Percentiles rank a stretch among this genome's conserved stretches.
Evolutionary conservation across 768 basidiomycete species (phyloP).

Genomic region (Gloeostereum incarnatum): DNA sequence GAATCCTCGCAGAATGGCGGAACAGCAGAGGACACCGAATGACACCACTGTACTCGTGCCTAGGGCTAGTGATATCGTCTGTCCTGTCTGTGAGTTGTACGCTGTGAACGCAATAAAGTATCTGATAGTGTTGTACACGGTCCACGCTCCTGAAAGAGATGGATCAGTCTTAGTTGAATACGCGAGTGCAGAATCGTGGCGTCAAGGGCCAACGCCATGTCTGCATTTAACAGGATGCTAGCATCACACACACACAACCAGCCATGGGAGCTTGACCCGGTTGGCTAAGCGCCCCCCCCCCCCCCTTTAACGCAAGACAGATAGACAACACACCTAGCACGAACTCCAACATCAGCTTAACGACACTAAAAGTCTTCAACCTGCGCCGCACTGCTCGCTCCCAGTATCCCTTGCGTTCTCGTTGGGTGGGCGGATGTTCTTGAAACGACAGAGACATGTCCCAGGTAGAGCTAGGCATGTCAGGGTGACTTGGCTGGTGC

Average conservation of each 20-base stretch:
- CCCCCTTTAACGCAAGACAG: too few relatives aligned
- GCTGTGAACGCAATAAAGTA: slow-evolving; percentile 53
- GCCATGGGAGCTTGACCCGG: too few relatives aligned
- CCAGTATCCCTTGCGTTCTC: slow-evolving; percentile 19
- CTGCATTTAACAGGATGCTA: too few relatives aligned
- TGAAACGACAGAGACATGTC: slow-evolving; percentile 17
- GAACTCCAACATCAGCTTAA: slow-evolving; percentile 20
- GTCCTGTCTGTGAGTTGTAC: slow-evolving; percentile 30
- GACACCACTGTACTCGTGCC: slow-evolving; percentile 36
- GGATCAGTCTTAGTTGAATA: too few relatives aligned
- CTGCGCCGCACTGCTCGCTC: slow-evolving; percentile 16
- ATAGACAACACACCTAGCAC: slow-evolving; percentile 26
- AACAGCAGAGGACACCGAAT: slow-evolving; percentile 26
- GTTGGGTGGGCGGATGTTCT: slow-evolving; percentile 15
- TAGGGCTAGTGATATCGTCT: slow-evolving; percentile 34
- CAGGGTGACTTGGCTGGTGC: slow-evolving; percentile 20
- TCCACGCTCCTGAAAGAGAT: slow-evolving; percentile 44
- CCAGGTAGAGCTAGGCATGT: slow-evolving; percentile 16
- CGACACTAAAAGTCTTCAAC: slow-evolving; percentile 18
- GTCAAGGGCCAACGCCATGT: too few relatives aligned
- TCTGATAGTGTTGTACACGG: slow-evolving; percentile 50
- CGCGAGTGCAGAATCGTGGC: too few relatives aligned
- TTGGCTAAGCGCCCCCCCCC: too few relatives aligned
- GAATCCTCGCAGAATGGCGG: slow-evolving; percentile 28
- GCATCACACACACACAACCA: too few relatives aligned